phyloP scores from a whole-genome alignment of 2,329 filamentous ascomycete species.

The Fusarium transvaalense region DNA sequence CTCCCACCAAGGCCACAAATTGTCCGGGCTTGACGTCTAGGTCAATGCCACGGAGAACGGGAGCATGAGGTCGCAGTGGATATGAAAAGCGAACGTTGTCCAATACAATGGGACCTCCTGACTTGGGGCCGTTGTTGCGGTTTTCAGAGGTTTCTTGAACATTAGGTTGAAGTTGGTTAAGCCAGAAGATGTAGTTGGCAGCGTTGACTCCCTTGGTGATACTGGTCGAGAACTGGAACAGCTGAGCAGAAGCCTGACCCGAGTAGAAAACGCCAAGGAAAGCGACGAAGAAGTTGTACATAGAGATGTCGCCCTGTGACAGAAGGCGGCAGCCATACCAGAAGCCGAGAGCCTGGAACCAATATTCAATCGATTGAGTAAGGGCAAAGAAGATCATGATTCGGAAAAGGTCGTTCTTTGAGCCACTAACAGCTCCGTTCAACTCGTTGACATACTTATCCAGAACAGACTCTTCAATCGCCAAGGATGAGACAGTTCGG shows the following conservation, averaged over 20 bases:
- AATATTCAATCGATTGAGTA: constrained; percentile 55
- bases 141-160: constrained; percentile 59
- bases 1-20: constrained; percentile 67
- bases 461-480: constrained; percentile 55
- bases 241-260: constrained; percentile 56
- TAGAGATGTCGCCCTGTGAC: constrained; percentile 61
- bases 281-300: constrained; percentile 64
- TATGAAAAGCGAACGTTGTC: constrained; percentile 73
- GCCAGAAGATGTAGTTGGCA: constrained; percentile 65
- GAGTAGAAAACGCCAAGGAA: constrained; percentile 65
- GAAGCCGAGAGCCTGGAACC: constrained; percentile 58
- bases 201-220: constrained; percentile 64
- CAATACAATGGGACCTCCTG: constrained; percentile 59
- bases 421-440: constrained; percentile 48
- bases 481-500: constrained; percentile 58
- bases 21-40: constrained; percentile 58
- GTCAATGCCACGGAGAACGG: constrained; percentile 58
- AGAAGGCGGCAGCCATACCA: constrained; percentile 57
- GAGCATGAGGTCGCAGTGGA: constrained; percentile 59
- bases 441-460: constrained; percentile 51
- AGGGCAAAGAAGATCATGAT: constrained; percentile 56
- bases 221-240: constrained; percentile 63
- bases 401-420: constrained; percentile 49
- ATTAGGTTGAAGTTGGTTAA: constrained; percentile 56
- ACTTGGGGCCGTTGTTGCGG: constrained; percentile 52